Evolutionary conservation across 2,329 filamentous ascomycete species (phyloP), one percentile per base, ranked within the genome.

Genomic region (Pseudohalonectria lignicola): DNA sequence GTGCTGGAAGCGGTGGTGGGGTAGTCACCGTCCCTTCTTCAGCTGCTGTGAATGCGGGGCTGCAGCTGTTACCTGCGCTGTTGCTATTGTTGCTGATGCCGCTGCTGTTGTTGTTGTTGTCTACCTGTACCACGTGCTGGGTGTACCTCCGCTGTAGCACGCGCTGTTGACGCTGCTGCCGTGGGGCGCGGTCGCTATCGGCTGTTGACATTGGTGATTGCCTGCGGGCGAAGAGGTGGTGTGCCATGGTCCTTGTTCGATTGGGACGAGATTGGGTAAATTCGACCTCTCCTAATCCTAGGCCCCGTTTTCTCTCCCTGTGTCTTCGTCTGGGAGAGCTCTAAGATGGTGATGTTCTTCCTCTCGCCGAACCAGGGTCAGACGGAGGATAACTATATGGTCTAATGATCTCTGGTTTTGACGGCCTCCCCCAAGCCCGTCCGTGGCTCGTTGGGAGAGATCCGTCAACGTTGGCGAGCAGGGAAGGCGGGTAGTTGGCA

Each of bases 121-220:
- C n/a, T n/a, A n/a, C n/a, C n/a, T n/a, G n/a, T n/a, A n/a, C n/a
- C n/a, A n/a, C n/a, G n/a, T n/a, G n/a, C n/a, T n/a, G 34, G 34
- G 17, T 36, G 34, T 23, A 25, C 34, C 34, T n/a, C 20, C 34
- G 34, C 34, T 36, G 34, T 25, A 36, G 15, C 13, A 36, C 34
- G n/a, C 25, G 35, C 15, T 33, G 31, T 17, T 17, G 31, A 16
- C 31, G 18, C 21, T 36, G 21, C 13, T n/a, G 20, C n/a, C 15
- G 25, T 36, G 11, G 17, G 16, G 4, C 19, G 35, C 35, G 13
- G 34, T 17, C 26, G 34, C 25, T 13, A 26, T n/a, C 19, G 32
- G 21, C n/a, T n/a, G 19, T 12, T 21, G 17, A 15, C 32, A 17
- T 18, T 26, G 23, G 23, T 26, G 23, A 26, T 21, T 23, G 11